These are phyloP conservation scores for Parietaria judaica DNA, from an alignment of 306 rosid genomes.

Conservation along the genomic window DNA sequence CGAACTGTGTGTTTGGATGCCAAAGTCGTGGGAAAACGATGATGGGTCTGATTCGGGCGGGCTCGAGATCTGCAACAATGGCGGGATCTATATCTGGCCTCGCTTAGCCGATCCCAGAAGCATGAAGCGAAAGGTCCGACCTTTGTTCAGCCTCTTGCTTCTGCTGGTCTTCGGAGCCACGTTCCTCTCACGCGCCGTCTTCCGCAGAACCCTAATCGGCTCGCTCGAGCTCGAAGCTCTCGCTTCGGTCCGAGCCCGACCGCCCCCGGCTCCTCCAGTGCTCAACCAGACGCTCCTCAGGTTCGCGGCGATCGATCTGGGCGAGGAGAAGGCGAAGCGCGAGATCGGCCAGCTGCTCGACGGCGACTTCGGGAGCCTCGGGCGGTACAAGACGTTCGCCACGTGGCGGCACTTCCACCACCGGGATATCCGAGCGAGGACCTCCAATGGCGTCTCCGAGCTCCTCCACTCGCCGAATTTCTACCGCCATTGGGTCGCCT, in stretches of 20 bases:
- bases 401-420: constrained; percentile 65
- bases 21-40: constrained; percentile 26
- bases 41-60: constrained; percentile 43
- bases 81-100: constrained; percentile 27
- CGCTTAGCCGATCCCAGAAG: constrained; percentile 28
- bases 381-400: constrained; percentile 54
- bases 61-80: constrained; percentile 31
- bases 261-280: constrained; percentile 15
- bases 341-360: constrained; percentile 72
- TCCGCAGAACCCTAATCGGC: constrained; percentile 33
- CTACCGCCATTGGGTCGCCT: constrained; percentile 74
- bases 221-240: constrained; percentile 42
- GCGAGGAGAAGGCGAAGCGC: constrained; percentile 43
- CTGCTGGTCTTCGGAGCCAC: constrained; percentile 48
- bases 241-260: constrained; percentile 14
- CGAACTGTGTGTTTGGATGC: constrained; percentile 25
- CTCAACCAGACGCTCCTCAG: constrained; percentile 65
- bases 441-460: constrained; percentile 35
- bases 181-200: constrained; percentile 42
- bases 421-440: constrained; percentile 29
- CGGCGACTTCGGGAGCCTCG: constrained; percentile 61
- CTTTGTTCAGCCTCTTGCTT: constrained; percentile 51
- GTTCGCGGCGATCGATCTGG: constrained; percentile 48
- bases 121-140: constrained; percentile 75
- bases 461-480: constrained; percentile 60